Percentiles rank a stretch among this genome's conserved stretches.
Conservation (phyloP, 2,329 filamentous ascomycete genomes). For the Tolypocladium pustulatum region DNA sequence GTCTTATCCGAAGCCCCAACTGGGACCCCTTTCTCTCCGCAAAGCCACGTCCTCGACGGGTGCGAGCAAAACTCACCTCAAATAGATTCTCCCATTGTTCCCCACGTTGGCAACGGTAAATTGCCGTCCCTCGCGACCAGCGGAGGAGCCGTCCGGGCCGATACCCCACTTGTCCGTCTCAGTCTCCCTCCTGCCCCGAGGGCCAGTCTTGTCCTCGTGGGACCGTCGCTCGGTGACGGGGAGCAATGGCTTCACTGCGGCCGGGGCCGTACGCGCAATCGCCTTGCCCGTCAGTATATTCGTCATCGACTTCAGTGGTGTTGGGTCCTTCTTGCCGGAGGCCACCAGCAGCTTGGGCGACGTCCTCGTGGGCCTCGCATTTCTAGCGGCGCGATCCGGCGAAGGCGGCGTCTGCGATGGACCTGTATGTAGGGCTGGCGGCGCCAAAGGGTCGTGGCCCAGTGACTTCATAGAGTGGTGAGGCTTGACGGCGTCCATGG, state of each 20-base stretch:
- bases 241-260: conserved; percentile 26
- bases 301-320: conserved; percentile 3
- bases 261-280: conserved; percentile 7
- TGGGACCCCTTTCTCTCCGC: background rate
- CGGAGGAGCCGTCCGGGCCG: conserved; percentile 49
- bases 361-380: conserved; percentile 3
- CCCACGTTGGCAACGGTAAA: conserved; percentile 76
- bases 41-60: background rate
- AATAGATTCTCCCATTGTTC: conserved; percentile 72
- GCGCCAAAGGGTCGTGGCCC: conserved; percentile 2
- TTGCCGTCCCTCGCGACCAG: conserved; percentile 55
- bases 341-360: background rate
- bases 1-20: background rate
- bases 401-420: conserved; percentile 2
- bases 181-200: conserved; percentile 36
- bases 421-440: background rate
- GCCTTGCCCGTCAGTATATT: conserved; percentile 3
- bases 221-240: conserved; percentile 36
- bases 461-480: conserved; percentile 7
- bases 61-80: conserved; percentile 48
- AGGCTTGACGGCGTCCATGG: conserved; percentile 12
- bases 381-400: conserved; percentile 1
- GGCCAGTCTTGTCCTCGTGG: conserved; percentile 26
- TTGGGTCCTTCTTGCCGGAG: conserved; percentile 4
- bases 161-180: conserved; percentile 47